These are phyloP conservation scores for Kwoniella shivajii DNA, from an alignment of 1,284 basidiomycete species.

Conservation along the genomic window DNA sequence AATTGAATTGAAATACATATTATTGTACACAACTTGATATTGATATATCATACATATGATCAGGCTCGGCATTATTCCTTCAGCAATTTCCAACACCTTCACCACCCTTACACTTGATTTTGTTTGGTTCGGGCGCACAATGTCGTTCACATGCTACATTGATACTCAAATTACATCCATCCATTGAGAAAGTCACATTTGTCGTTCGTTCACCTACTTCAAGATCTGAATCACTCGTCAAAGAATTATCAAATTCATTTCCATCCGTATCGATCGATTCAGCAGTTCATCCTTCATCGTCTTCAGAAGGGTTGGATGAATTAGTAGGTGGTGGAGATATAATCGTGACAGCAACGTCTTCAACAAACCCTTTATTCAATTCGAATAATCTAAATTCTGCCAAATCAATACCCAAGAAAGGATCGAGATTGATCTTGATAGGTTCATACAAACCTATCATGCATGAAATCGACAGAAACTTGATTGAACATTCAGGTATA, in stretches of 20 bases:
- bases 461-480: slow-evolving; percentile 68
- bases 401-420: slow-evolving; percentile 32
- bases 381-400: slow-evolving; percentile 38
- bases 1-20: background rate
- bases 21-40: background rate
- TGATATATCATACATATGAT: background rate
- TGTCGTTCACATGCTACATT: slow-evolving; percentile 68
- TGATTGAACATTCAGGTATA: slow-evolving; percentile 60
- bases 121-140: slow-evolving; percentile 71
- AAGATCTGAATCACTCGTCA: slow-evolving; percentile 58
- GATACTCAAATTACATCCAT: slow-evolving; percentile 63
- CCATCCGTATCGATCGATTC: slow-evolving; percentile 47
- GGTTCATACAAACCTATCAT: slow-evolving; percentile 80
- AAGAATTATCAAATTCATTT: slow-evolving; percentile 55
- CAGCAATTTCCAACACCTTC: slow-evolving; percentile 56
- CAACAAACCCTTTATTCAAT: slow-evolving; percentile 67
- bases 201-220: slow-evolving; percentile 65
- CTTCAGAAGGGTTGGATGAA: slow-evolving; percentile 23
- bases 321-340: slow-evolving; percentile 44
- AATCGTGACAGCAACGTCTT: slow-evolving; percentile 70
- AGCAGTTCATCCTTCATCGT: background rate
- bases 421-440: slow-evolving; percentile 72
- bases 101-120: slow-evolving; percentile 60
- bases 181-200: slow-evolving; percentile 63
- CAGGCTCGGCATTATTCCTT: slow-evolving; percentile 73